Percentiles rank a stretch among this genome's conserved stretches.
phyloP scores from a whole-genome alignment of 331 rosid genomes.

The Arachis monticola region DNA sequence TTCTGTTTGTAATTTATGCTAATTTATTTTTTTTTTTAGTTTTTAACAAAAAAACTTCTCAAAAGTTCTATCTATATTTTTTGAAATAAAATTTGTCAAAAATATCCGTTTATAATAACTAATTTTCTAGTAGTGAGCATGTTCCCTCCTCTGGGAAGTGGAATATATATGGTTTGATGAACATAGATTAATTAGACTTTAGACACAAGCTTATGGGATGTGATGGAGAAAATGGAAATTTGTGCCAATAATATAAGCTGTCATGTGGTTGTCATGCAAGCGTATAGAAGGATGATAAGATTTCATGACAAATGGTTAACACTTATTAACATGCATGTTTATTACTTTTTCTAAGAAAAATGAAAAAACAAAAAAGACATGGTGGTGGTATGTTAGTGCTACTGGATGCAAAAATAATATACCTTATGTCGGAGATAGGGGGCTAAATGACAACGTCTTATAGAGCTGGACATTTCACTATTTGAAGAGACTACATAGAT shows the following conservation, averaged over 20 bases:
- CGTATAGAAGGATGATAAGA: constrained; percentile 1
- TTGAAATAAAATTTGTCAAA: too few species aligned
- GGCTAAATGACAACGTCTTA: constrained; percentile 49
- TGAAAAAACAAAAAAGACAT: not conserved
- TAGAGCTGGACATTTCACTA: constrained; percentile 23
- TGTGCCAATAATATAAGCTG: constrained; percentile 4
- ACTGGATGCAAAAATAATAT: constrained; percentile 43
- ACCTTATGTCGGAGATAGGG: constrained; percentile 50
- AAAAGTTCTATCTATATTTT: too few species aligned
- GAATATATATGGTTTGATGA: not conserved
- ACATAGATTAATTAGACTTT: constrained; percentile 4
- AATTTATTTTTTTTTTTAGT: too few species aligned
- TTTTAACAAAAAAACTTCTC: too few species aligned
- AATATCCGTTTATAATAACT: too few species aligned
- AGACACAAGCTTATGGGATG: constrained; percentile 34
- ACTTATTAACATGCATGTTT: constrained; percentile 20
- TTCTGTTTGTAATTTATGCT: too few species aligned
- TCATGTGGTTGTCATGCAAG: constrained; percentile 24
- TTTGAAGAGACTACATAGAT: constrained; percentile 16
- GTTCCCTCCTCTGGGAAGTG: not conserved
- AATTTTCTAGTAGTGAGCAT: too few species aligned
- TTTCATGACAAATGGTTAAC: constrained; percentile 34
- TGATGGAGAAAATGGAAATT: constrained; percentile 35
- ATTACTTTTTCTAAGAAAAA: constrained; percentile 32
- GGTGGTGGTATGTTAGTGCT: constrained; percentile 26